Evolutionary conservation across 2,329 filamentous ascomycete genomes (phyloP).

Genomic region (Dactylonectria estremocensis): DNA sequence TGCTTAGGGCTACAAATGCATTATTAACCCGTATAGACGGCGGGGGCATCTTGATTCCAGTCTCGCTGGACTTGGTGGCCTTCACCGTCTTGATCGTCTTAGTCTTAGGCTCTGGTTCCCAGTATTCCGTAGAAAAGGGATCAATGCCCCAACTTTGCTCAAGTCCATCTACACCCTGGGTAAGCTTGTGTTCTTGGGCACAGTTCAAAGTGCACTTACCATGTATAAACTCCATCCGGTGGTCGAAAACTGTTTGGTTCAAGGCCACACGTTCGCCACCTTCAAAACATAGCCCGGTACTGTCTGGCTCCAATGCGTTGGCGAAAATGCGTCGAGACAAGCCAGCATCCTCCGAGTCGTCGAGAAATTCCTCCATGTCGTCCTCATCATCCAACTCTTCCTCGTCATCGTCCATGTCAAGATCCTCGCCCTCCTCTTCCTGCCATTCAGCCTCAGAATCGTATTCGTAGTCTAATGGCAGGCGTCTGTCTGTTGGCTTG

Average conservation of each 20-base stretch:
- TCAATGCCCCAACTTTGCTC: constrained; percentile 76
- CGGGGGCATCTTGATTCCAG: constrained; percentile 50
- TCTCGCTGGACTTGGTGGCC: constrained; percentile 34
- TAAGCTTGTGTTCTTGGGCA: constrained; percentile 27
- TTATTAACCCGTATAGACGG: constrained; percentile 54
- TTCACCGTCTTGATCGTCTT: constrained; percentile 40
- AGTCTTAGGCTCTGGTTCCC: constrained; percentile 67
- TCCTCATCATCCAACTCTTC: constrained; percentile 83
- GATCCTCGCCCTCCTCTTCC: constrained; percentile 79
- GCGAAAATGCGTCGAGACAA: constrained; percentile 70
- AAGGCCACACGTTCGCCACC: constrained; percentile 64
- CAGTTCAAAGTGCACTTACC: constrained; percentile 63
- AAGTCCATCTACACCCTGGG: constrained; percentile 58
- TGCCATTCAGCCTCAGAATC: constrained; percentile 92
- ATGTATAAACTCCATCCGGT: constrained; percentile 82
- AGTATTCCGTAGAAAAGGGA: constrained; percentile 88
- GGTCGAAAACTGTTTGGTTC: constrained; percentile 68
- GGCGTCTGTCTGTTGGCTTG: constrained; percentile 67
- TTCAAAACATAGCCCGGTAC: constrained; percentile 89
- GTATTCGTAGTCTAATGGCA: constrained; percentile 84
- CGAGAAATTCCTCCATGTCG: constrained; percentile 91
- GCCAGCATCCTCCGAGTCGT: constrained; percentile 83
- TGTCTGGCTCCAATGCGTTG: constrained; percentile 82
- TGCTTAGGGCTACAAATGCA: constrained; percentile 56
- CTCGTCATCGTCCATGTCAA: constrained; percentile 77